phyloP scores from a whole-genome alignment of 345 rosid genomes.

The Kandelia obovata region DNA sequence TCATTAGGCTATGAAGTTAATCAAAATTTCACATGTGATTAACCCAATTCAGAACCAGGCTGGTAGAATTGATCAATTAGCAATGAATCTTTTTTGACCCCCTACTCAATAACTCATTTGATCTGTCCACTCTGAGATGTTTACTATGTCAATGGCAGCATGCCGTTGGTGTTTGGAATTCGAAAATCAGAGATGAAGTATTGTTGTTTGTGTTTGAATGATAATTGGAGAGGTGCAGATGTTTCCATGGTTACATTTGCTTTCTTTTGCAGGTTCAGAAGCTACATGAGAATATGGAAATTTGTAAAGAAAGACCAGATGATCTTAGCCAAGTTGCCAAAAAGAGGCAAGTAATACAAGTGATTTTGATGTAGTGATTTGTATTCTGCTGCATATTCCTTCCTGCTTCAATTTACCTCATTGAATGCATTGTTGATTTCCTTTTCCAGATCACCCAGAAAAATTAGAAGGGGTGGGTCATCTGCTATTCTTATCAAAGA shows the following conservation, averaged over 20 bases:
- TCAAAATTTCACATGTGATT: no score
- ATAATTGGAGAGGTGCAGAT: slow-evolving; percentile 14
- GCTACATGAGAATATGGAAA: slow-evolving; percentile 20
- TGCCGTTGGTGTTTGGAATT: no score
- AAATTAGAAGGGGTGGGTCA: slow-evolving; percentile 40
- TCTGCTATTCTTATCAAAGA: slow-evolving; percentile 39
- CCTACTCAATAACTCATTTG: no score
- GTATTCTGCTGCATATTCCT: not conserved
- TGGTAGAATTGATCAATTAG: no score
- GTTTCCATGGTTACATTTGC: slow-evolving; percentile 6
- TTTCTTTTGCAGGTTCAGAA: slow-evolving; percentile 31
- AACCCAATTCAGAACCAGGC: no score
- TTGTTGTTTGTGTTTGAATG: not conserved
- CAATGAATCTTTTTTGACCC: no score
- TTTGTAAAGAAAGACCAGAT: slow-evolving; percentile 27
- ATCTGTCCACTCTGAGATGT: no score
- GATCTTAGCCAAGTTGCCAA: slow-evolving; percentile 33
- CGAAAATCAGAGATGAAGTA: no score
- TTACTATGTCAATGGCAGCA: no score
- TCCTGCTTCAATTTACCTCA: not conserved
- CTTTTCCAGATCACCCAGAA: slow-evolving; percentile 40
- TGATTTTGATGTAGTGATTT: not conserved
- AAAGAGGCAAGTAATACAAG: slow-evolving; percentile 41
- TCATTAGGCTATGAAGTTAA: no score
- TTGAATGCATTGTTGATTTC: slow-evolving; percentile 20